Percentiles rank a stretch among this genome's conserved stretches.
phyloP scores from a whole-genome alignment of 345 rosid species.

The Corymbia maculata region DNA sequence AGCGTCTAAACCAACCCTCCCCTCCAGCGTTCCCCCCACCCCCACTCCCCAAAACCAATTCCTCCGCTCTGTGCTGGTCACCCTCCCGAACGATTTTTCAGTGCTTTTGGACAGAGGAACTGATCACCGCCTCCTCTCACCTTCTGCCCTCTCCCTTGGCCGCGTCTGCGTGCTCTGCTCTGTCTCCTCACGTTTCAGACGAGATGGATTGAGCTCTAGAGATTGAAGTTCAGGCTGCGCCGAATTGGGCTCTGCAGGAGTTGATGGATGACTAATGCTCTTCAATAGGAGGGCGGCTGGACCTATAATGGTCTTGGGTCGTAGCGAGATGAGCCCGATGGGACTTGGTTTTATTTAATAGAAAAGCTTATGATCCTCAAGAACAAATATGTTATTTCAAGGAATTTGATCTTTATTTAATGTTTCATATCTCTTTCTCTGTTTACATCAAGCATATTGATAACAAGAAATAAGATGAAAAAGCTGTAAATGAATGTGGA shows the following conservation, averaged over 20 bases:
- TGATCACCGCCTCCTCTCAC: too few species aligned
- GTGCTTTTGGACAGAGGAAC: not conserved
- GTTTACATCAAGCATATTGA: not conserved
- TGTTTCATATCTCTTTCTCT: not conserved
- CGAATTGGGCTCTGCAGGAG: too few species aligned
- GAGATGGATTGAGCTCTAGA: too few species aligned
- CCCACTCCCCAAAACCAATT: not conserved
- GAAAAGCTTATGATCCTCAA: not conserved
- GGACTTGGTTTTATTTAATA: not conserved
- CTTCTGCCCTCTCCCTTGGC: not conserved
- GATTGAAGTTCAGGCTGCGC: too few species aligned
- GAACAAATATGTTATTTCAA: not conserved
- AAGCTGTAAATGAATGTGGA: not conserved
- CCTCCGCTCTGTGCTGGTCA: not conserved
- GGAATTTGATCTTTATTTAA: not conserved
- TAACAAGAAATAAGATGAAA: not conserved
- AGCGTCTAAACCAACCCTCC: too few species aligned
- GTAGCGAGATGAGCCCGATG: not conserved
- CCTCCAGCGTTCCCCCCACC: too few species aligned
- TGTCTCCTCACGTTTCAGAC: not conserved
- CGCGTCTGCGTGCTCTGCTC: not conserved
- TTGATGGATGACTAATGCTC: too few species aligned
- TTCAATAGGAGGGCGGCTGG: too few species aligned
- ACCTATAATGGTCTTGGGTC: too few species aligned
- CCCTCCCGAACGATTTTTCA: not conserved